Evolutionary conservation across 2,329 filamentous ascomycete genomes (phyloP).

Genomic region (Aureobasidium sp.): DNA sequence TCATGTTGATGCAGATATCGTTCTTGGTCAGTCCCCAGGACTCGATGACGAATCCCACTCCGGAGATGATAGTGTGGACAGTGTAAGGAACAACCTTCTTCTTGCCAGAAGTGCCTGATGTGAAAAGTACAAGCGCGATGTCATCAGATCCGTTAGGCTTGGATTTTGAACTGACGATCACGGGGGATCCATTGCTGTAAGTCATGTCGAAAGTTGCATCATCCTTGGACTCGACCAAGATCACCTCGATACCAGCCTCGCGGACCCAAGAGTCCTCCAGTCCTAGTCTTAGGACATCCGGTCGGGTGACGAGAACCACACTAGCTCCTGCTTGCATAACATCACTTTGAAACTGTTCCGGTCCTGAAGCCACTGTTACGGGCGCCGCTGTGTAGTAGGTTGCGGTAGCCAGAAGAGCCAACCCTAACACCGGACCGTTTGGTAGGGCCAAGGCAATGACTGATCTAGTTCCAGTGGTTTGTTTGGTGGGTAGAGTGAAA

Average conservation of each 20-base stretch:
- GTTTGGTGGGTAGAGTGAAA: constrained; percentile 21
- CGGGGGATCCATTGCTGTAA: neutral
- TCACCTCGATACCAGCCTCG: constrained; percentile 30
- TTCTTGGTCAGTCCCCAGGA: constrained; percentile 42
- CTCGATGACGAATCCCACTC: constrained; percentile 44
- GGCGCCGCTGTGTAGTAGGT: constrained; percentile 46
- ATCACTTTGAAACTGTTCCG: constrained; percentile 44
- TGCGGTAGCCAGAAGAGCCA: constrained; percentile 41
- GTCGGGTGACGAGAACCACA: constrained; percentile 37
- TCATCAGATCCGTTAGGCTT: constrained; percentile 38
- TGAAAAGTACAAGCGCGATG: constrained; percentile 46
- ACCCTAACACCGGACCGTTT: constrained; percentile 46
- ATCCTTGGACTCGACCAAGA: constrained; percentile 31
- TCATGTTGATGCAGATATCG: constrained; percentile 50
- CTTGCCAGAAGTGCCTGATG: constrained; percentile 49
- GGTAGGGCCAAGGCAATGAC: constrained; percentile 44
- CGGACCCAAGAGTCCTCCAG: constrained; percentile 28
- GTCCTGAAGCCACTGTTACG: constrained; percentile 39
- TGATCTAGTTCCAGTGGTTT: constrained; percentile 27
- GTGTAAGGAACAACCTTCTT: constrained; percentile 50
- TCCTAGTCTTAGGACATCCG: constrained; percentile 34
- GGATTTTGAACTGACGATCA: neutral
- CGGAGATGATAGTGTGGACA: constrained; percentile 42
- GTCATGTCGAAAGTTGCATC: constrained; percentile 24
- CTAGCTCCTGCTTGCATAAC: constrained; percentile 40